Conservation (phyloP, 345 rosid genomes). For the Aurinia saxatilis region DNA sequence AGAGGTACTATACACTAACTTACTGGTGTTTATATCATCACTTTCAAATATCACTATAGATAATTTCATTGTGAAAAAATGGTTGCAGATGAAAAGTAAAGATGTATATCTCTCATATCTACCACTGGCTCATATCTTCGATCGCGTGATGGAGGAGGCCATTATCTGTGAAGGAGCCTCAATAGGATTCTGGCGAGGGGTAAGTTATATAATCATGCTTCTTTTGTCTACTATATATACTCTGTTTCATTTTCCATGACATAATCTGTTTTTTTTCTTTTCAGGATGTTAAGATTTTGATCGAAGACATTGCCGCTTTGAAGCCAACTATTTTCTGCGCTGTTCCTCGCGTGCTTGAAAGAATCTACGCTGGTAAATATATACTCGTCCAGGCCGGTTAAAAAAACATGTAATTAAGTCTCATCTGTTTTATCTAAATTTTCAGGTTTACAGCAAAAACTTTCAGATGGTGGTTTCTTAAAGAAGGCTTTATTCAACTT, state of each 20-base stretch:
- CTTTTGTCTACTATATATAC: not conserved
- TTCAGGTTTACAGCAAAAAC: conserved; percentile 65
- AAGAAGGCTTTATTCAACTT: conserved; percentile 55
- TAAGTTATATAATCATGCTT: conserved; percentile 31
- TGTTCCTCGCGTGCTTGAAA: conserved; percentile 93
- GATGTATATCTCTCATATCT: conserved; percentile 93
- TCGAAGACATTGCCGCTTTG: conserved; percentile 83
- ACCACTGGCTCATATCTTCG: conserved; percentile 97
- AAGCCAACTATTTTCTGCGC: conserved; percentile 94
- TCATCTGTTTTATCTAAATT: not conserved
- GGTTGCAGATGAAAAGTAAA: conserved; percentile 49
- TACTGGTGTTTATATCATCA: not conserved
- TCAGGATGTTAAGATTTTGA: conserved; percentile 85
- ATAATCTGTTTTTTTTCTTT: not conserved
- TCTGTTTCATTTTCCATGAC: not conserved
- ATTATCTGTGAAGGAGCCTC: conserved; percentile 69
- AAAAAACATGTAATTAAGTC: not conserved
- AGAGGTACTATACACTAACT: conserved; percentile 34
- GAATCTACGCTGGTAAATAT: conserved; percentile 63
- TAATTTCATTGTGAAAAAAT: conserved; percentile 12
- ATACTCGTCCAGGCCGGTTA: not conserved
- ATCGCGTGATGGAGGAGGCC: conserved; percentile 79
- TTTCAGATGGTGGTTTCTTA: conserved; percentile 57
- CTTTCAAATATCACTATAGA: not conserved
- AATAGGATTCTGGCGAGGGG: conserved; percentile 97